Evolutionary conservation across 257 asterid genomes (phyloP).

Genomic region (Coffea canephora): DNA sequence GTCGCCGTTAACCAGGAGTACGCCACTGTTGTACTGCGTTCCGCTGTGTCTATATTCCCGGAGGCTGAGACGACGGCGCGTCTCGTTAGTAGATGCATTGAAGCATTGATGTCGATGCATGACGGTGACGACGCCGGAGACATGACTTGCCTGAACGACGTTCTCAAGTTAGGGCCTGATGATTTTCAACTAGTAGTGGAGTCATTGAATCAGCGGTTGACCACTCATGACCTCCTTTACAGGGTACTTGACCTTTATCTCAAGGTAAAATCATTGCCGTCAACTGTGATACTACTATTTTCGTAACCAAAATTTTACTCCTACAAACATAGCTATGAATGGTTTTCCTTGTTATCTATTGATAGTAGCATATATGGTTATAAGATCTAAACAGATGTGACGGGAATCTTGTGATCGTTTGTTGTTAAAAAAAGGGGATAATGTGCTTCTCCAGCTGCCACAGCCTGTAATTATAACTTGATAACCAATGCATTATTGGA

Average conservation of each 20-base stretch:
- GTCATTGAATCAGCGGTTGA: slow-evolving; percentile 51
- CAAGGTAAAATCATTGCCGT: slow-evolving; percentile 34
- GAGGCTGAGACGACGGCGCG: slow-evolving; percentile 66
- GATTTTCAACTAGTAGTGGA: slow-evolving; percentile 53
- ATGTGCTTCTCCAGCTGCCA: not conserved
- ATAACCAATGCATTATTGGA: too few species aligned
- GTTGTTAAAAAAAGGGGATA: not conserved
- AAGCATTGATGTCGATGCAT: slow-evolving; percentile 54
- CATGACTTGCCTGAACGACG: slow-evolving; percentile 38
- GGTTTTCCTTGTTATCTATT: too few species aligned
- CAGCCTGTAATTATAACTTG: not conserved
- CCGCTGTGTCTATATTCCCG: slow-evolving; percentile 64
- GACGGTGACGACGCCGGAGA: slow-evolving; percentile 38
- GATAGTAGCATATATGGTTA: not conserved
- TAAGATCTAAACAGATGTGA: not conserved
- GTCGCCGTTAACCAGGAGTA: slow-evolving; percentile 50
- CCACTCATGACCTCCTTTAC: slow-evolving; percentile 71
- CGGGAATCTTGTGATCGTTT: not conserved
- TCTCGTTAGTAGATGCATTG: slow-evolving; percentile 71
- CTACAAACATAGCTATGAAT: too few species aligned
- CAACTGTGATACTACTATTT: too few species aligned
- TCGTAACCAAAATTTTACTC: too few species aligned
- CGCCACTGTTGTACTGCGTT: slow-evolving; percentile 51
- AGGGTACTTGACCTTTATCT: slow-evolving; percentile 64
- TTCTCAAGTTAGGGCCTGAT: slow-evolving; percentile 32